Conservation (phyloP, 495 filamentous ascomycete species). For the Wilcoxina mikolae region DNA sequence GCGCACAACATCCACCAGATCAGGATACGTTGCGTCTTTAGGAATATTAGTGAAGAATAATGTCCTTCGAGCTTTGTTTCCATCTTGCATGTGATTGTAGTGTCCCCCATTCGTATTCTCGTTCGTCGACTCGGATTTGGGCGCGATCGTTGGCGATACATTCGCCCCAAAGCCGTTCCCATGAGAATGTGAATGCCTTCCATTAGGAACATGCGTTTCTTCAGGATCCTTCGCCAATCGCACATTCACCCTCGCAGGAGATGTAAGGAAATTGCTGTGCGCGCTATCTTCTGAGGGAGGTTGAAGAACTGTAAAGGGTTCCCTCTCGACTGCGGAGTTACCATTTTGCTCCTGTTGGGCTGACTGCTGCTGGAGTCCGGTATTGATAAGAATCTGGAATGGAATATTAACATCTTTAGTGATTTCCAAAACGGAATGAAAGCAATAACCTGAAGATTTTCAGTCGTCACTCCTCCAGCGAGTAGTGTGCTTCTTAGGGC, state of each 20-base stretch:
- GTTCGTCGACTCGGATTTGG: background rate
- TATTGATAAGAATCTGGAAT: constrained; percentile 19
- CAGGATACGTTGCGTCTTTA: constrained; percentile 48
- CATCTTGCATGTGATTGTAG: too few species aligned
- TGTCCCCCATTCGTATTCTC: background rate
- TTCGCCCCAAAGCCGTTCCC: background rate
- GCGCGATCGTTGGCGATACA: background rate
- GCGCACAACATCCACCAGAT: constrained; percentile 49
- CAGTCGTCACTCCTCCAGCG: constrained; percentile 20
- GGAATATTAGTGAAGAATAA: constrained; percentile 48
- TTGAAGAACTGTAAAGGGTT: background rate
- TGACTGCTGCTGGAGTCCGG: constrained; percentile 10
- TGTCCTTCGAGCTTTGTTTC: constrained; percentile 38
- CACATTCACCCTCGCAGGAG: background rate
- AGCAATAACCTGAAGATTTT: constrained; percentile 18
- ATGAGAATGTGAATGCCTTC: background rate
- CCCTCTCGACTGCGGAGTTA: background rate
- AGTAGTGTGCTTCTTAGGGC: constrained; percentile 22
- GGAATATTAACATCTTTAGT: constrained; percentile 2
- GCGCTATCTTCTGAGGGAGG: background rate
- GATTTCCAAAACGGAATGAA: background rate
- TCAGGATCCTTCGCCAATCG: background rate
- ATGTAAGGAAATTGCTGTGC: background rate
- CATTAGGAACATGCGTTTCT: background rate
- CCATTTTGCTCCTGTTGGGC: background rate